Evolutionary conservation across 2,329 filamentous ascomycete genomes (phyloP), one percentile per base, ranked within the genome.

Genomic region (Tolypocladium endophyticum): DNA sequence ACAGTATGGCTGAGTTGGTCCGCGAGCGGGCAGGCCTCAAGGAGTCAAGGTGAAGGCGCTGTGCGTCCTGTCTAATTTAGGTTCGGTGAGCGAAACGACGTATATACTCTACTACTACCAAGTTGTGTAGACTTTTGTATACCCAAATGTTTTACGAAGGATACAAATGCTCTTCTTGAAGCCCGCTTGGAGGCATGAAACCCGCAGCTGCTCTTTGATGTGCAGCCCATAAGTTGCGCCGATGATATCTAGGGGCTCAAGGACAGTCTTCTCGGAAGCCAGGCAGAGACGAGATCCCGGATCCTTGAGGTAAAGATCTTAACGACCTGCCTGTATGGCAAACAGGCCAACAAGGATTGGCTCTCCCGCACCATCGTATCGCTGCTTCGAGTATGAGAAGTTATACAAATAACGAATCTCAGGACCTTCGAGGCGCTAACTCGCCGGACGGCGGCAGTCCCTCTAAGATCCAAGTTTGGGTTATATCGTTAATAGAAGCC

Each of bases 1-100:
- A 61, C 25, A 63, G 64, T 3, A 71, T 77, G 61, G 70, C 73
- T 0, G 64, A 65, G 3, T 20, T 73, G n/a, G 70, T 76, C 0
- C 63, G 67, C 61, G 58, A 69, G 39, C 68, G 71, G 11, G 64
- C 65, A 30, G 70, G 69, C 12, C 41, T 71, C 16, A 70, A 68
- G 60, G 59, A 55, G 52, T 52, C 25, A 5, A 30, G 47, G 25
- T 52, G 25, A 30, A 18, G n/a, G n/a, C 18, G 20, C 2, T 8
- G 4, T 11, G n/a, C 38, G 30, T 33, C 4, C 30, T 33, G 30
- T 33, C 30, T 4, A 33, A 8, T 33, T 8, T 33, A 4, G 4
- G 4, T 33, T 8, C 8, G 30, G 4, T 8, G 30, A 33, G 30
- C 30, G 30, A 4, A 33, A 33, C 30, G 8, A 33, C 30, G 8